phyloP scores from a whole-genome alignment of 176 grass and related monocot species.

The Paspalum vaginatum region DNA sequence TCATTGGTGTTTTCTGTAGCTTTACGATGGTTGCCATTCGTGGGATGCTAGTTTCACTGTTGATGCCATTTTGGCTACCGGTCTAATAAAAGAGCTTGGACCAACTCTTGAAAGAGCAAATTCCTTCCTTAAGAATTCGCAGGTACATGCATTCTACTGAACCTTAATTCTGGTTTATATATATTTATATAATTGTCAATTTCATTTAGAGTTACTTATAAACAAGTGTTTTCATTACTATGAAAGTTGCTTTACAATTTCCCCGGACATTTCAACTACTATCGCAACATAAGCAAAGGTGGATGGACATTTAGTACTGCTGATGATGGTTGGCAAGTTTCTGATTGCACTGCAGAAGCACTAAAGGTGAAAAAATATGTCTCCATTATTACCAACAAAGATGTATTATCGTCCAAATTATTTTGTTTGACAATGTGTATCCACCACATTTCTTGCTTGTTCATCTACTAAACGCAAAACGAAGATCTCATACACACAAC shows the following conservation, averaged over 20 bases:
- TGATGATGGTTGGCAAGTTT: slow-evolving; percentile 92
- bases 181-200: too few relatives aligned
- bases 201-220: slow-evolving; percentile 6
- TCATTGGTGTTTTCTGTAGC: too few relatives aligned
- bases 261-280: slow-evolving; percentile 66
- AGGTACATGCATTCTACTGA: slow-evolving; percentile 50
- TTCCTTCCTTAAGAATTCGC: slow-evolving; percentile 64
- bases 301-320: slow-evolving; percentile 84
- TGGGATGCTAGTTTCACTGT: slow-evolving; percentile 78
- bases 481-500: too few relatives aligned
- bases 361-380: slow-evolving; percentile 59
- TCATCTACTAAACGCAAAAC: too few relatives aligned
- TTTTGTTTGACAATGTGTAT: neutral
- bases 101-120: slow-evolving; percentile 60
- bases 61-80: slow-evolving; percentile 65
- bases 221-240: slow-evolving; percentile 15
- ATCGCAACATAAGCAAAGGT: slow-evolving; percentile 91
- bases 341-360: slow-evolving; percentile 88
- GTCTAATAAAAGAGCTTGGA: slow-evolving; percentile 57
- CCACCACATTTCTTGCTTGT: too few relatives aligned
- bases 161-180: too few relatives aligned
- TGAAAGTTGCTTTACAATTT: slow-evolving; percentile 74
- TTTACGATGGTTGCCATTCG: slow-evolving; percentile 85
- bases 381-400: neutral
- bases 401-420: neutral